phyloP scores from a whole-genome alignment of 257 asterid genomes.

The Avicennia marina region DNA sequence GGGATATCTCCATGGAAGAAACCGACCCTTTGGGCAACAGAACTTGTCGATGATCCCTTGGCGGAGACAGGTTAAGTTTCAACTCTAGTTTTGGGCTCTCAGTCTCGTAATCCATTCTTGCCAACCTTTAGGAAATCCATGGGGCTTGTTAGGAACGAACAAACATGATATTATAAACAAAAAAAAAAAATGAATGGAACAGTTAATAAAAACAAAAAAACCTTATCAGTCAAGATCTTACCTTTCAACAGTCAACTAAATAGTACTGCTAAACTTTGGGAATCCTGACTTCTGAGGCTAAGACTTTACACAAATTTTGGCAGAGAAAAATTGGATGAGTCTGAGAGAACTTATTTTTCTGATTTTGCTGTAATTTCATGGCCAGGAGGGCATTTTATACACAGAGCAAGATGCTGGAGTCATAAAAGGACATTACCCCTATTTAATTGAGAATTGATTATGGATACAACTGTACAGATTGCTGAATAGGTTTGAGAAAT shows the following conservation, averaged over 20 bases:
- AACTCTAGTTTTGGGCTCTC: conserved; percentile 36
- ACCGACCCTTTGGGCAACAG: conserved; percentile 21
- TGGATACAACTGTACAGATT: conserved; percentile 16
- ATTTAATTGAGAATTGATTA: conserved; percentile 28
- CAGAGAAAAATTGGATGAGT: no score
- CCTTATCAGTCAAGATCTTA: no score
- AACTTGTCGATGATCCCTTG: conserved; percentile 17
- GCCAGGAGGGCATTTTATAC: no score
- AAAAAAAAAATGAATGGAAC: background rate
- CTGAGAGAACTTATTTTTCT: no score
- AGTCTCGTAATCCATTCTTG: conserved; percentile 23
- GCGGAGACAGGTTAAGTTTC: conserved; percentile 39
- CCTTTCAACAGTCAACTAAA: no score
- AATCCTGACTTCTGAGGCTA: no score
- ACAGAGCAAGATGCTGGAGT: no score
- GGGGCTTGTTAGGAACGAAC: background rate
- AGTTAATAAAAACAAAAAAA: conserved; percentile 1
- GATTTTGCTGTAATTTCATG: no score
- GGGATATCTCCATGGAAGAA: conserved; percentile 31
- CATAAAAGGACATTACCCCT: no score
- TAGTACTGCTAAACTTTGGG: no score
- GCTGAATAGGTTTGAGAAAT: conserved; percentile 13
- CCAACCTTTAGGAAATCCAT: background rate
- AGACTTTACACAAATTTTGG: no score
- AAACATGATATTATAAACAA: background rate